Percentiles rank a stretch among this genome's conserved stretches.
These are phyloP conservation scores for Aspergillus phoenicis DNA, from an alignment of 2,329 filamentous ascomycete genomes.

Conservation along the genomic window DNA sequence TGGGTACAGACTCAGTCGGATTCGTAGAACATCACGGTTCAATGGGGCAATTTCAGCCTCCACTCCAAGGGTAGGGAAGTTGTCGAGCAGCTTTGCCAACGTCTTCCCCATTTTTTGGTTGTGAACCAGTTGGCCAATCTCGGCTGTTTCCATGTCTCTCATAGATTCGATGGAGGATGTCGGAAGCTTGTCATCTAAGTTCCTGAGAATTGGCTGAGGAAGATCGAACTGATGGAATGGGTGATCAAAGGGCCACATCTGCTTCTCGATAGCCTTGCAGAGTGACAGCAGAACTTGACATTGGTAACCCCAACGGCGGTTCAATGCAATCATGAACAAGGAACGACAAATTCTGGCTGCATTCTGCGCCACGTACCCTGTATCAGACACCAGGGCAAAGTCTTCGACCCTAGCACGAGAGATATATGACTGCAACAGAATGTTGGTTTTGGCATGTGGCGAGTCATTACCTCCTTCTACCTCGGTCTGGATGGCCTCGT, in stretches of 20 bases:
- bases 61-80: slow-evolving; percentile 87
- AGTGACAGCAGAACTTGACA: slow-evolving; percentile 87
- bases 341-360: slow-evolving; percentile 91
- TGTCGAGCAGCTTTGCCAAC: slow-evolving; percentile 78
- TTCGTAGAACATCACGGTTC: slow-evolving; percentile 91
- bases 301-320: slow-evolving; percentile 92
- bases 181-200: slow-evolving; percentile 78
- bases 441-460: slow-evolving; percentile 91
- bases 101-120: slow-evolving; percentile 85
- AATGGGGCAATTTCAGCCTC: slow-evolving; percentile 94
- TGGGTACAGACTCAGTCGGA: slow-evolving; percentile 80
- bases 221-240: slow-evolving; percentile 94
- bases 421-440: slow-evolving; percentile 91
- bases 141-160: slow-evolving; percentile 88
- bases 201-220: slow-evolving; percentile 76
- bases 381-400: slow-evolving; percentile 89
- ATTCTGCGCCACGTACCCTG: slow-evolving; percentile 94
- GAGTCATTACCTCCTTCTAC: slow-evolving; percentile 68
- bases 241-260: slow-evolving; percentile 93
- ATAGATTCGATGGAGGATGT: slow-evolving; percentile 76
- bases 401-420: slow-evolving; percentile 85
- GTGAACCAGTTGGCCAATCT: slow-evolving; percentile 88
- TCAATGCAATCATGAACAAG: slow-evolving; percentile 95
- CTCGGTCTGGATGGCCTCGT: slow-evolving; percentile 73
- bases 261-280: slow-evolving; percentile 95